phyloP scores from a whole-genome alignment of 345 rosid genomes.

The Eucalyptus caleyi region DNA sequence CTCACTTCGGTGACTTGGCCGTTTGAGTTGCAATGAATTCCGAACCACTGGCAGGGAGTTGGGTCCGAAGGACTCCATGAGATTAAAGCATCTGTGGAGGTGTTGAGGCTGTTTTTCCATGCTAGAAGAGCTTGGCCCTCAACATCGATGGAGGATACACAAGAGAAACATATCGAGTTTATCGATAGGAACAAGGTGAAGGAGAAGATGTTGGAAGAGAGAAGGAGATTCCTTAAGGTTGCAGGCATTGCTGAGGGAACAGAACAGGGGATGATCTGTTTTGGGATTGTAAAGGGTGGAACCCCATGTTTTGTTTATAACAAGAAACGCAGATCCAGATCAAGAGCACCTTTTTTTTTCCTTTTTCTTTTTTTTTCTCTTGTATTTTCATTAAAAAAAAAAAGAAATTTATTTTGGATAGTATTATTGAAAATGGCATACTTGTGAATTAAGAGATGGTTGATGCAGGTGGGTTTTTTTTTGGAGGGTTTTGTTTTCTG shows the following conservation, averaged over 20 bases:
- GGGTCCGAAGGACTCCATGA: constrained; percentile 52
- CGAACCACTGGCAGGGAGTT: constrained; percentile 71
- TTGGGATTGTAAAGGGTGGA: constrained; percentile 39
- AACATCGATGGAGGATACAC: constrained; percentile 48
- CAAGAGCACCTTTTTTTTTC: constrained; percentile 17
- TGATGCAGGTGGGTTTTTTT: constrained; percentile 4
- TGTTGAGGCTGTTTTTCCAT: constrained; percentile 67
- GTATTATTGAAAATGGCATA: background rate
- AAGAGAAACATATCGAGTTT: constrained; percentile 11
- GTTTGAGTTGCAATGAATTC: constrained; percentile 53
- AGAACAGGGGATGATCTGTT: constrained; percentile 3
- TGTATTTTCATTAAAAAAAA: background rate
- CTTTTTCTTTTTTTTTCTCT: background rate
- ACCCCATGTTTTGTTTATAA: constrained; percentile 84
- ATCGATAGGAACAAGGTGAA: constrained; percentile 27
- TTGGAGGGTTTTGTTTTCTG: background rate
- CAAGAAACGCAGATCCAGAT: constrained; percentile 62
- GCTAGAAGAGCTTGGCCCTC: constrained; percentile 61
- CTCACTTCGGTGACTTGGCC: constrained; percentile 46
- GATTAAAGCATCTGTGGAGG: constrained; percentile 24
- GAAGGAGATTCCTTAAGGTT: constrained; percentile 14
- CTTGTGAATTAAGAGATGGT: constrained; percentile 10
- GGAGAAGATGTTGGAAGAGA: constrained; percentile 21
- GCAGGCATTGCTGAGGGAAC: background rate
- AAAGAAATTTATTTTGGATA: background rate